Base-by-base conservation (phyloP, 441 rosid genomes). In the Pelargonium citronellum region DNA sequence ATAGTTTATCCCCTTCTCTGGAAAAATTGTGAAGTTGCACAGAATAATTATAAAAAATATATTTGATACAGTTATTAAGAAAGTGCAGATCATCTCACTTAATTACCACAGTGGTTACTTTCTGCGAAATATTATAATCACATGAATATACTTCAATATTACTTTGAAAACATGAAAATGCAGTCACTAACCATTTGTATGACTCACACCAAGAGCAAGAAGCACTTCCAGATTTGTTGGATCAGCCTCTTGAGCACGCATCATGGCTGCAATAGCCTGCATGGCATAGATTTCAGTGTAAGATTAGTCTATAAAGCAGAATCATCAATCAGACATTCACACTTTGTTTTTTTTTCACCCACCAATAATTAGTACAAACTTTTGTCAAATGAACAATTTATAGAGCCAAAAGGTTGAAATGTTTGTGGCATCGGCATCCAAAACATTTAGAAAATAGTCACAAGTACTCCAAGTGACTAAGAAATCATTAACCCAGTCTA, bases 201-300 rank as follows among this genome's bases (percentile, higher is more conserved):
- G 98, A 78, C 98, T 92, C 77, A 95, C 98, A 67, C 99, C 99
- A 80, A 95, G 97, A 9, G 99, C 90, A 82, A 95, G 98, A 83
- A 95, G 98, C 75, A 94, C 98, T 83, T 94, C 97, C 10, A 94
- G 86, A 82, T 94, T 94, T 68, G 89, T 70, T 62, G 96, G 97
- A 84, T 87, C 94, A 58, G 98, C 97, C 78, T 87, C 95, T 66
- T 91, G 96, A 41, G 98, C 98, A 60, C 91, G 90, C 93, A 89
- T 86, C 98, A 91, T 94, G 24, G 98, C 97, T 69, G 97, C 98
- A 79, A 91, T 94, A 53, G 98, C 96, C 98, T 94, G 89, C 77
- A 81, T 64, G 69, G 58, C 75, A 72, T 73, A 71, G n/a, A 27
- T 70, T 37, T 57, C 49, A 44, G 53, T 57, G 66, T 41, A 53